Base-by-base conservation (phyloP, 306 rosid species). In the Mimosa pudica region DNA sequence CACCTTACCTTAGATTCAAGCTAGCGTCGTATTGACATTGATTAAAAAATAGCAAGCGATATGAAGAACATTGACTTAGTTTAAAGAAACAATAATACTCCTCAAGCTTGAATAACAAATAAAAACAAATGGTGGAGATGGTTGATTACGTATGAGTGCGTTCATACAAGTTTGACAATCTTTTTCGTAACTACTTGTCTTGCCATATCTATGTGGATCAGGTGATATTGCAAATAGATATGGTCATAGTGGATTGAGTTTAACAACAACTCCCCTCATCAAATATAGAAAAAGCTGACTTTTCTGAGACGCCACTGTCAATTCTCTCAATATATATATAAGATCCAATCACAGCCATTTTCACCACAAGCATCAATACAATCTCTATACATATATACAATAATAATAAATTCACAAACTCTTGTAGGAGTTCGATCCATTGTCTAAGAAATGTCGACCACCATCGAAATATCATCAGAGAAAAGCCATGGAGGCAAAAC, bases 391-490 rank as follows among this genome's bases (percentile, higher is more conserved):
- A 81, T 85, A 20, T 83, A 81, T 89, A 46, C 91, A 20, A 78
- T 48, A 49, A 52, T 55, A 49, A 52, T 55, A 10, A 5, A 51
- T 11, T 76, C 67, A 48, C 66, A 69, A 65, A 32, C 35, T 20
- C 5, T n/a, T 57, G 36, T 30, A 44, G 38, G 4, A 81, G 84
- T 16, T n/a, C n/a, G n/a, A n/a, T n/a, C 14, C 24, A 3, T 0
- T 2, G 41, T 51, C 18, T 35, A 48, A 67, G 58, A 32, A 62
- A 90, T 89, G 97, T 85, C 93, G 48, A 84, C 88, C 68, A 73
- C 81, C 49, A 76, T 91, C 79, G 91, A 92, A 18, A 82, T 92
- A 7, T 81, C 84, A 7, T 79, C 83, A 16, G 90, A 88, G 74
- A 82, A 88, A 38, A 86, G 89, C 81, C 61, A 87, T 32, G 71